Conservation (phyloP, 768 basidiomycete species). For the Collybiopsis luxurians region DNA sequence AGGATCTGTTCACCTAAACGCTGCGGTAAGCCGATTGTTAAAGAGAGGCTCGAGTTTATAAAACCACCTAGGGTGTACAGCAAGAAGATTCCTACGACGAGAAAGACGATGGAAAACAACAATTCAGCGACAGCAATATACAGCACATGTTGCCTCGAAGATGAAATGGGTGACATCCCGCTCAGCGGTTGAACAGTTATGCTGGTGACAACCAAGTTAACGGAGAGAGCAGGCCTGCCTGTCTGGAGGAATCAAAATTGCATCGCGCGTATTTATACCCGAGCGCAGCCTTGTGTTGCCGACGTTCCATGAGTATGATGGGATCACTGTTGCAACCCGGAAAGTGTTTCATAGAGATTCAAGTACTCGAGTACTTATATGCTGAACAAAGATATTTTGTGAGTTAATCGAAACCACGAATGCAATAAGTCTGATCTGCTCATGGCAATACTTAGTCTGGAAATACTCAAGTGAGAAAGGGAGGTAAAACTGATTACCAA, state of each 20-base stretch:
- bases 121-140: constrained; percentile 2
- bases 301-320: no score
- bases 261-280: not conserved
- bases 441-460: no score
- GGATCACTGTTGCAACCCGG: no score
- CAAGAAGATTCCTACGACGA: not conserved
- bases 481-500: no score
- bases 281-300: not conserved
- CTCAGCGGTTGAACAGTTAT: not conserved
- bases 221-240: constrained; percentile 5
- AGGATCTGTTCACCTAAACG: not conserved
- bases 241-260: not conserved
- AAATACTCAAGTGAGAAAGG: no score
- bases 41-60: not conserved
- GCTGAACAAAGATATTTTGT: no score
- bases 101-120: not conserved
- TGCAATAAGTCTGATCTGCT: no score
- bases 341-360: no score
- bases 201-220: not conserved
- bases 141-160: not conserved
- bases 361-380: no score
- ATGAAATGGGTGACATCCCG: not conserved
- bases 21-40: not conserved
- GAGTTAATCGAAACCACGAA: no score
- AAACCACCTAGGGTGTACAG: not conserved